Conservation (phyloP, 202 grass and related monocot species). For the Schoenoplectus tabernaemontani region DNA sequence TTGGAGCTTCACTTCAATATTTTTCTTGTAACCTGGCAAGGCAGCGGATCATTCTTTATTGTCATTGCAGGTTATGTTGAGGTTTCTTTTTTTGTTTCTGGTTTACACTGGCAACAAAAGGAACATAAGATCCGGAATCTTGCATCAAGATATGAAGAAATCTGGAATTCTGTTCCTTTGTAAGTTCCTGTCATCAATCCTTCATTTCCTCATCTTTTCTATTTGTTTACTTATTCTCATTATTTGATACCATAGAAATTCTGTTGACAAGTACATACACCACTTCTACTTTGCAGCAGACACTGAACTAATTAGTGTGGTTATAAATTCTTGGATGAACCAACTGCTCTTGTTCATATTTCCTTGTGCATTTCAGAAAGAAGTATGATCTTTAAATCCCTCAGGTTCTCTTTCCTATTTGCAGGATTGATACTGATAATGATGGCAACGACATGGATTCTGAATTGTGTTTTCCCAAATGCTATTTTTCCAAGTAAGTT, state of each 20-base stretch:
- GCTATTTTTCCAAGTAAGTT: constrained; percentile 65
- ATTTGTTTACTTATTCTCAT: neutral
- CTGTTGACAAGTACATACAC: neutral
- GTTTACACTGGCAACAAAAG: constrained; percentile 57
- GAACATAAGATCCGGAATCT: constrained; percentile 68
- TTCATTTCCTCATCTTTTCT: too few relatives aligned
- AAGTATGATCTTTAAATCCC: neutral
- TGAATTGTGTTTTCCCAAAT: constrained; percentile 46
- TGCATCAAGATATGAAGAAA: constrained; percentile 61
- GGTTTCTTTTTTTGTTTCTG: constrained; percentile 52
- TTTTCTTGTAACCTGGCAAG: neutral
- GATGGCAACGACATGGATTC: constrained; percentile 32
- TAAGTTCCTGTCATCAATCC: constrained; percentile 37
- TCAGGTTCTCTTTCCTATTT: constrained; percentile 20
- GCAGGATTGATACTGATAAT: constrained; percentile 44
- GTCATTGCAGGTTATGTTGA: constrained; percentile 39
- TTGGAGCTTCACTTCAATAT: neutral
- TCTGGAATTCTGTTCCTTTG: constrained; percentile 53
- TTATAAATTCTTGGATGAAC: neutral
- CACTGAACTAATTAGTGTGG: neutral
- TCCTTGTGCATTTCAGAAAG: neutral
- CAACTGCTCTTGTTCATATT: neutral
- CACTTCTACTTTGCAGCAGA: neutral
- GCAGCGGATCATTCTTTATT: neutral
- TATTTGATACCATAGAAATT: neutral